A percentile compares a stretch with the other conserved stretches of the same genome.
Conservation (phyloP, 768 basidiomycete genomes). For the Saitozyma sp. region DNA sequence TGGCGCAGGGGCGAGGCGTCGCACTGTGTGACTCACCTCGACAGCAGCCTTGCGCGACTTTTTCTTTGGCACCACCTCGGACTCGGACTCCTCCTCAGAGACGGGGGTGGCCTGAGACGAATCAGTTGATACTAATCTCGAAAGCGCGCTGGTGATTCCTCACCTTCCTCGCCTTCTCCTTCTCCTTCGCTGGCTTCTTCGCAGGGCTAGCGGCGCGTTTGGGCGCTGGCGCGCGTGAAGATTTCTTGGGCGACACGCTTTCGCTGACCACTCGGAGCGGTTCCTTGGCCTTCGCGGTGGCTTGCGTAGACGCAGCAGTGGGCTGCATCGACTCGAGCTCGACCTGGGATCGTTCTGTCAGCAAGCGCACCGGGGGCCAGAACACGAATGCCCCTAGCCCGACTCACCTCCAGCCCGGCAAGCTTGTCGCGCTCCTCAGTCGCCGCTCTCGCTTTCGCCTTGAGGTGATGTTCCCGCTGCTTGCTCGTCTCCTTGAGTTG, state of each 20-base stretch:
- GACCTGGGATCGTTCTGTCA: too few relatives aligned
- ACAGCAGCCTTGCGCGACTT: conserved; percentile 21
- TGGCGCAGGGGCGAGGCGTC: neutral
- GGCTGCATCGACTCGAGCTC: too few relatives aligned
- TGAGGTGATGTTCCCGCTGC: conserved; percentile 35
- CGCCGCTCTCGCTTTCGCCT: conserved; percentile 30
- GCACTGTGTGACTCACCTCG: conserved; percentile 1
- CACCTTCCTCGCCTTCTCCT: conserved; percentile 16
- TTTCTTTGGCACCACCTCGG: conserved; percentile 18
- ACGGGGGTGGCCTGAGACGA: conserved; percentile 15
- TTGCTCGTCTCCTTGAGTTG: conserved; percentile 22
- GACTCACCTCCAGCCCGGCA: conserved; percentile 28
- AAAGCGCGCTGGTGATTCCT: too few relatives aligned
- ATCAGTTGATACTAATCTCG: neutral
- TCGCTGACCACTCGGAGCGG: too few relatives aligned
- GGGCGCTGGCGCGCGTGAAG: too few relatives aligned
- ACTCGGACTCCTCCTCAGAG: conserved; percentile 17
- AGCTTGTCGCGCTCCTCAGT: conserved; percentile 24
- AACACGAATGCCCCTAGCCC: neutral
- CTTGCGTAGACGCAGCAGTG: neutral
- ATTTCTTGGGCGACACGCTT: too few relatives aligned
- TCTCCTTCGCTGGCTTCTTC: conserved; percentile 3
- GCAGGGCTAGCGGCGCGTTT: too few relatives aligned
- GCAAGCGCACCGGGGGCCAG: neutral
- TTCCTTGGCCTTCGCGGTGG: conserved; percentile 3